These are phyloP conservation scores for Cutaneotrichosporon arboriforme DNA, from an alignment of 1,284 basidiomycete species.

Conservation along the genomic window DNA sequence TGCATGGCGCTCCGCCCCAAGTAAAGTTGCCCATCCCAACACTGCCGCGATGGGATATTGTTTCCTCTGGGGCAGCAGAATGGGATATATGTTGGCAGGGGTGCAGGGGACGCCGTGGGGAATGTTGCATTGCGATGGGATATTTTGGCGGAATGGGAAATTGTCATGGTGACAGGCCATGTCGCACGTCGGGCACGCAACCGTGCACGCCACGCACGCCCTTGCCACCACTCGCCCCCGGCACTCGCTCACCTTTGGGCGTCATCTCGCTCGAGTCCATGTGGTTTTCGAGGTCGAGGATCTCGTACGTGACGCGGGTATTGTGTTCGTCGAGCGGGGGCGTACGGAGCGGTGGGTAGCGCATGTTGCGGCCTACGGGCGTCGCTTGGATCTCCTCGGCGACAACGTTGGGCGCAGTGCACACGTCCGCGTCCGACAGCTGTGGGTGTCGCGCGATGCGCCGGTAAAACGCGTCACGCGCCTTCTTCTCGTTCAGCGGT, in stretches of 20 bases:
- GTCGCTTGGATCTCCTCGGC: background rate
- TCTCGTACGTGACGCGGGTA: conserved; percentile 37
- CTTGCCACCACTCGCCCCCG: too few species aligned
- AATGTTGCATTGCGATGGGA: too few species aligned
- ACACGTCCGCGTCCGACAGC: conserved; percentile 22
- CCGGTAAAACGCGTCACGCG: conserved; percentile 37
- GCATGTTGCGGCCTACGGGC: conserved; percentile 21
- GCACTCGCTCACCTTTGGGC: conserved; percentile 30
- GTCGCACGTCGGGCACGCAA: too few species aligned
- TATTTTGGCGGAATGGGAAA: too few species aligned
- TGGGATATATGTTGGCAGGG: too few species aligned
- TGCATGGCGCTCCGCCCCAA: too few species aligned
- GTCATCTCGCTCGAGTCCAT: conserved; percentile 46
- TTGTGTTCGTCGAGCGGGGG: conserved; percentile 37
- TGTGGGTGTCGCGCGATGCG: conserved; percentile 44
- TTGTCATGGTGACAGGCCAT: background rate
- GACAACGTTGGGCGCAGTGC: background rate
- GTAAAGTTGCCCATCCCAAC: too few species aligned
- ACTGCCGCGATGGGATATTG: too few species aligned
- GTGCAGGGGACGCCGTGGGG: too few species aligned
- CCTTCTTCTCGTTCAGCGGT: conserved; percentile 32
- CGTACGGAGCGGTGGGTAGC: conserved; percentile 37
- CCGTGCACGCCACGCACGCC: too few species aligned
- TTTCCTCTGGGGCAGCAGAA: too few species aligned
- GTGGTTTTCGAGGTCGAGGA: conserved; percentile 42